Base-by-base conservation (phyloP, 2,329 filamentous ascomycete genomes). In the Colletotrichum abscissum region DNA sequence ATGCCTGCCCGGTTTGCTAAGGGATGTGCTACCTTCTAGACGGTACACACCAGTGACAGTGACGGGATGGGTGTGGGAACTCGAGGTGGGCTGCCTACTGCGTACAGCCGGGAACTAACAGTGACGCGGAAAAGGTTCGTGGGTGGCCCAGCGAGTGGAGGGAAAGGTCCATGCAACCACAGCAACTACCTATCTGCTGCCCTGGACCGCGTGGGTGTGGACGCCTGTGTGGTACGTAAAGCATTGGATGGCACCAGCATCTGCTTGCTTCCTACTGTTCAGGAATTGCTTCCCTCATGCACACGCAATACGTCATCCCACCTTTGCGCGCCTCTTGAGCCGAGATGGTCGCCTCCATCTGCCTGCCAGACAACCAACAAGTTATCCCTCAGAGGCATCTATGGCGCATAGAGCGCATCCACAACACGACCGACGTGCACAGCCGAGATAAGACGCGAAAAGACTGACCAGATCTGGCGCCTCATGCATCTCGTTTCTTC, bases 11-110 rank as follows among this genome's bases (percentile, higher is more conserved):
- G 38, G 65, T 69, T 58, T 63, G 55, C 30, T 57, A 9, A 55
- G 63, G 19, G n/a, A 67, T 26, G 58, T 42, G 28, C 63, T 49
- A 49, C 42, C 42, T 49, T 49, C 16, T 14, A 60, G 63, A 33
- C 55, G 38, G 24, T 28, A n/a, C 49, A 60, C 22, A 42, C 42
- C 57, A 56, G 63, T 58, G 33, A 49, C 30, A 52, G 33, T 24
- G 46, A 49, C 62, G 33, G 60, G 65, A 67, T 52, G 42, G 67
- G 38, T 35, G 68, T 71, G 68, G 67, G 68, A 67, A 71, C 68
- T 24, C 42, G 42, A n/a, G 19, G 42, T 60, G 67, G 46, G 63
- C 14, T 42, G 12, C 35, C 68, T 56, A 67, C 56, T 28, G 58
- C 38, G 14, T 42, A 42, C 38, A 42, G 38, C 56, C 63, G 69